A percentile compares a stretch with the other conserved stretches of the same genome.
Evolutionary conservation across 2,329 filamentous ascomycete genomes (phyloP).

Genomic region (Coniochaeta pulveracea): DNA sequence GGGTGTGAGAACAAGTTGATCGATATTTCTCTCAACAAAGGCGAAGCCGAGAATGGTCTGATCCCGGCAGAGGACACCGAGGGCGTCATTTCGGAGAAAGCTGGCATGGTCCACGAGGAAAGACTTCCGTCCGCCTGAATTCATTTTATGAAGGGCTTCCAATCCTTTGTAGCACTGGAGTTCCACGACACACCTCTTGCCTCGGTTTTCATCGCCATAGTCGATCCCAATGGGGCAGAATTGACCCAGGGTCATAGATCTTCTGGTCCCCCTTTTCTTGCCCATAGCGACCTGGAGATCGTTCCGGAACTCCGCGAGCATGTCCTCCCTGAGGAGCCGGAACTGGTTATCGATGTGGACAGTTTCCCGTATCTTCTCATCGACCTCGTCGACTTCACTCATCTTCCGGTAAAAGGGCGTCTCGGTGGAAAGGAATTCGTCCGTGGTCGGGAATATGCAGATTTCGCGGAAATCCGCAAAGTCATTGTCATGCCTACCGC

Average conservation of each 20-base stretch:
- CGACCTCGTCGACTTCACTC: constrained; percentile 31
- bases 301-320: constrained; percentile 53
- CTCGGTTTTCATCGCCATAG: constrained; percentile 17
- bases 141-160: constrained; percentile 23
- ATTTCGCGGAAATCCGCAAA: constrained; percentile 48
- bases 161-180: constrained; percentile 31
- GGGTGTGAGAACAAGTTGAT: constrained; percentile 27
- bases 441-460: constrained; percentile 51
- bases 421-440: constrained; percentile 46
- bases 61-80: constrained; percentile 47
- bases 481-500: constrained; percentile 67
- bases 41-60: constrained; percentile 48
- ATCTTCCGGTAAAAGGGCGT: constrained; percentile 43
- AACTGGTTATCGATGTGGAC: constrained; percentile 61
- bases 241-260: constrained; percentile 23
- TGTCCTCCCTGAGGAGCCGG: constrained; percentile 59
- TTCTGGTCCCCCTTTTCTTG: constrained; percentile 31
- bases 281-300: constrained; percentile 42
- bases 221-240: constrained; percentile 27
- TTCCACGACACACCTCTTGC: constrained; percentile 23
- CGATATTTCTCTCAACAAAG: constrained; percentile 38
- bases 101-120: constrained; percentile 34
- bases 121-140: constrained; percentile 21
- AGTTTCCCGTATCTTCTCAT: constrained; percentile 23
- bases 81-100: constrained; percentile 46